A percentile compares a stretch with the other conserved stretches of the same genome.
phyloP scores from a whole-genome alignment of 2,329 filamentous ascomycete genomes.

The Incumbomyces lentus region DNA sequence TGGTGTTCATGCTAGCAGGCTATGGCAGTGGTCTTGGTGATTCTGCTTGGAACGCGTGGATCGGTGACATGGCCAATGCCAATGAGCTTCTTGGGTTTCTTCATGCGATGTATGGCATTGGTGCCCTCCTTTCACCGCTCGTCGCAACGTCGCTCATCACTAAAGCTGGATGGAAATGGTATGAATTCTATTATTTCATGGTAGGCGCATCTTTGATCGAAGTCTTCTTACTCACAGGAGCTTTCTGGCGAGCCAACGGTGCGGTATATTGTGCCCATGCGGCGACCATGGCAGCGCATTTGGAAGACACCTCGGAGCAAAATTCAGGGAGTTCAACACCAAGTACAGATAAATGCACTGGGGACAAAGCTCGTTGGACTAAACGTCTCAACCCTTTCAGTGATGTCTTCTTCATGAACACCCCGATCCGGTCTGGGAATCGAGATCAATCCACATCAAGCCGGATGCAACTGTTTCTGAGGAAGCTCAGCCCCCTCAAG shows the following conservation, averaged over 20 bases:
- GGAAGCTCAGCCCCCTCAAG: conserved; percentile 25
- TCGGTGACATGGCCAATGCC: conserved; percentile 61
- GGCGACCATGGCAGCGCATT: conserved; percentile 52
- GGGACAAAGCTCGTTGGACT: conserved; percentile 7
- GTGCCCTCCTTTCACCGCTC: conserved; percentile 56
- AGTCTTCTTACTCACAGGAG: conserved; percentile 38
- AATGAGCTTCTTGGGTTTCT: conserved; percentile 66
- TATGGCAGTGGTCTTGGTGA: conserved; percentile 63
- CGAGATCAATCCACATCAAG: background rate
- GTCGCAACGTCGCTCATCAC: conserved; percentile 63
- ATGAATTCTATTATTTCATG: conserved; percentile 63
- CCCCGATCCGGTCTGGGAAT: background rate
- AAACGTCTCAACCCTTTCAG: conserved; percentile 23
- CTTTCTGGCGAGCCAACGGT: conserved; percentile 47
- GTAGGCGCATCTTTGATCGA: conserved; percentile 49
- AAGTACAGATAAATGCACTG: background rate
- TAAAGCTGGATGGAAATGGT: conserved; percentile 52
- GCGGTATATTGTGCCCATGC: conserved; percentile 36
- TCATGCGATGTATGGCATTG: conserved; percentile 62
- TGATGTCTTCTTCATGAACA: conserved; percentile 1
- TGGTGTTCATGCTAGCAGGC: conserved; percentile 56
- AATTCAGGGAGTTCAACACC: conserved; percentile 10
- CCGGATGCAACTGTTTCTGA: background rate
- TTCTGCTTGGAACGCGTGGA: conserved; percentile 50
- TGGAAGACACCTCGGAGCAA: conserved; percentile 50